A percentile compares a stretch with the other conserved stretches of the same genome.
phyloP scores from a whole-genome alignment of 1,284 basidiomycete species.

The Ceratobasidium sp. region DNA sequence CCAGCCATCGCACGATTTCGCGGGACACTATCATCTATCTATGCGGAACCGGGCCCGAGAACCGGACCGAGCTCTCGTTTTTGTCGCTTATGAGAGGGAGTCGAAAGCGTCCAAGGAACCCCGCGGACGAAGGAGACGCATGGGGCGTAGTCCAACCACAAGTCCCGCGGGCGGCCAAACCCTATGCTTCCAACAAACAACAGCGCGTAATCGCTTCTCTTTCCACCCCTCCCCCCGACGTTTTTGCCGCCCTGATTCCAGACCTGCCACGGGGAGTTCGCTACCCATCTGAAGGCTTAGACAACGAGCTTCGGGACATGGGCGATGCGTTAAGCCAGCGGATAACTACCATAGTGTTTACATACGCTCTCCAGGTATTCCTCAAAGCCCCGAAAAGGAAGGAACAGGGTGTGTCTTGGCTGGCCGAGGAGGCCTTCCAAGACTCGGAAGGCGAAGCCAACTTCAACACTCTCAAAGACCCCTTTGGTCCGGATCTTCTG shows the following conservation, averaged over 20 bases:
- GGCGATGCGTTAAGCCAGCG: background rate
- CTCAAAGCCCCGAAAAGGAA: background rate
- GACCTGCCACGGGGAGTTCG: background rate
- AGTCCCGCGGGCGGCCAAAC: background rate
- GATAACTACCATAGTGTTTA: background rate
- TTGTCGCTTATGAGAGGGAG: background rate
- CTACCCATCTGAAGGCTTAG: background rate
- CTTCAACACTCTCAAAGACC: background rate
- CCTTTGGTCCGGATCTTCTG: background rate
- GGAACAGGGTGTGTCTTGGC: background rate
- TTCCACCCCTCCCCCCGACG: background rate
- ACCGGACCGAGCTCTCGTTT: background rate
- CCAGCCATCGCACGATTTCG: background rate
- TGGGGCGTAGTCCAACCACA: background rate
- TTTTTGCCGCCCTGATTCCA: background rate
- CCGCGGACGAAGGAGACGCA: background rate
- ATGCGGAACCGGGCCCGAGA: background rate
- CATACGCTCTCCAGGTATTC: background rate
- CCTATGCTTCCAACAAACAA: background rate
- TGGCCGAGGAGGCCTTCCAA: background rate
- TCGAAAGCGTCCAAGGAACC: background rate
- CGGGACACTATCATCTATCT: constrained; percentile 5
- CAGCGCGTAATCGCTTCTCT: background rate
- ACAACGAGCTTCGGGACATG: background rate
- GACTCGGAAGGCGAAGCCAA: background rate